phyloP scores from a whole-genome alignment of 1,284 basidiomycete genomes.

The Moesziomyces aphidis region DNA sequence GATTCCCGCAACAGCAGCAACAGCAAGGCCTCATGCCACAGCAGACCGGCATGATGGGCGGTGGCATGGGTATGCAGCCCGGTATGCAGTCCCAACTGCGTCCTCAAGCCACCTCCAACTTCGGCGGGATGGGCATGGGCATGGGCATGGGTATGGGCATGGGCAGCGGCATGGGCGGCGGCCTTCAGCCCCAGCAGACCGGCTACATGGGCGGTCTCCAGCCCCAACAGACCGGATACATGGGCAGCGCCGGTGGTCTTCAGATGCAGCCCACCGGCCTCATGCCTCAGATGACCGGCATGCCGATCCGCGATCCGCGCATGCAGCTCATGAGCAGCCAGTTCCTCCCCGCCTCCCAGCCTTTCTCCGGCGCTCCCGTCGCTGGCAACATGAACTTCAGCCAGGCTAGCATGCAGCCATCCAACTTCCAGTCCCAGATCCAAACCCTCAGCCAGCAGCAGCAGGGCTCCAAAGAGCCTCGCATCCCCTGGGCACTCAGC shows the following conservation, averaged over 20 bases:
- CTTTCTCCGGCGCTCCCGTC: conserved; percentile 63
- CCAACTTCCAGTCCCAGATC: conserved; percentile 63
- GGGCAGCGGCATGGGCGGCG: conserved; percentile 21
- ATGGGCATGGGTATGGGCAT: conserved; percentile 24
- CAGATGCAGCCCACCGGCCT: conserved; percentile 61
- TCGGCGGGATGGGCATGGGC: conserved; percentile 22
- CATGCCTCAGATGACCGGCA: conserved; percentile 67
- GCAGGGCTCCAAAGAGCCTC: conserved; percentile 78
- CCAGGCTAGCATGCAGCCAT: conserved; percentile 63
- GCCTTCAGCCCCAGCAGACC: conserved; percentile 55
- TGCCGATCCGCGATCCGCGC: conserved; percentile 63
- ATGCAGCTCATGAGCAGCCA: conserved; percentile 67
- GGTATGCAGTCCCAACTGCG: conserved; percentile 7
- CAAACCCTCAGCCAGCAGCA: conserved; percentile 72
- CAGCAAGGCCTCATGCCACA: conserved; percentile 36
- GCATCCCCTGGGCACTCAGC: conserved; percentile 87
- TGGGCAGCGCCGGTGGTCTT: conserved; percentile 45
- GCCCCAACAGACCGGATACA: conserved; percentile 54
- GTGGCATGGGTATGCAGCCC: conserved; percentile 52
- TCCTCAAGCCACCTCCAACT: conserved; percentile 3
- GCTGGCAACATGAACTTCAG: conserved; percentile 66
- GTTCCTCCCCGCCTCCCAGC: conserved; percentile 65
- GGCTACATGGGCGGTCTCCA: conserved; percentile 56
- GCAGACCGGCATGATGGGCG: conserved; percentile 42
- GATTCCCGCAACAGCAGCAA: conserved; percentile 35